Evolutionary conservation across 2,329 filamentous ascomycete species (phyloP).

Genomic region (Ophiostoma angusticollis): DNA sequence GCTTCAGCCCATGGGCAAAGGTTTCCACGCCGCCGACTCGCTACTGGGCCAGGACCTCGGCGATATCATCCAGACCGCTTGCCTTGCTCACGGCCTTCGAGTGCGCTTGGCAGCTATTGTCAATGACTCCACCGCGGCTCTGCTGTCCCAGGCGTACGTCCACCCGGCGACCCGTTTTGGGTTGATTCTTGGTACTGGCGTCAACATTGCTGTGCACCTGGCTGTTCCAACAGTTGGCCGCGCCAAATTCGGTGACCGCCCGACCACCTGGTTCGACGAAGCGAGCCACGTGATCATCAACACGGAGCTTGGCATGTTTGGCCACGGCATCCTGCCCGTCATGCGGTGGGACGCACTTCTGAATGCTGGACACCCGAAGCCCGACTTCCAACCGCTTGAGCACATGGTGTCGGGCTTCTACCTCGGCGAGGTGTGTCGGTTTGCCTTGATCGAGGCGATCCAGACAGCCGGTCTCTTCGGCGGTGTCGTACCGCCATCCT

Average conservation of each 20-base stretch:
- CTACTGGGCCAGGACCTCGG: constrained; percentile 48
- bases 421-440: constrained; percentile 50
- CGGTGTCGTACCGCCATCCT: constrained; percentile 40
- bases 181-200: constrained; percentile 54
- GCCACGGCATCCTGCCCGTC: constrained; percentile 41
- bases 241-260: constrained; percentile 43
- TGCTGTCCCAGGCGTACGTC: constrained; percentile 50
- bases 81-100: constrained; percentile 35
- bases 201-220: constrained; percentile 53
- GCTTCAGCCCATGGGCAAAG: constrained; percentile 52
- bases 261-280: constrained; percentile 41
- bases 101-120: constrained; percentile 48
- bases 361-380: constrained; percentile 37
- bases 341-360: constrained; percentile 49
- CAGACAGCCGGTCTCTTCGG: constrained; percentile 40
- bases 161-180: constrained; percentile 47
- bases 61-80: constrained; percentile 42
- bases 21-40: constrained; percentile 45
- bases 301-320: constrained; percentile 56
- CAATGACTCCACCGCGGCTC: constrained; percentile 55
- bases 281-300: constrained; percentile 54
- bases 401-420: constrained; percentile 53
- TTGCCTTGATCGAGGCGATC: constrained; percentile 46
- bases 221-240: constrained; percentile 43
- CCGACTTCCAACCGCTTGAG: constrained; percentile 50